Percentiles rank a stretch among this genome's conserved stretches.
Conservation (phyloP, 805 yeast species). For the Cyberlindnera galapagoensis region DNA sequence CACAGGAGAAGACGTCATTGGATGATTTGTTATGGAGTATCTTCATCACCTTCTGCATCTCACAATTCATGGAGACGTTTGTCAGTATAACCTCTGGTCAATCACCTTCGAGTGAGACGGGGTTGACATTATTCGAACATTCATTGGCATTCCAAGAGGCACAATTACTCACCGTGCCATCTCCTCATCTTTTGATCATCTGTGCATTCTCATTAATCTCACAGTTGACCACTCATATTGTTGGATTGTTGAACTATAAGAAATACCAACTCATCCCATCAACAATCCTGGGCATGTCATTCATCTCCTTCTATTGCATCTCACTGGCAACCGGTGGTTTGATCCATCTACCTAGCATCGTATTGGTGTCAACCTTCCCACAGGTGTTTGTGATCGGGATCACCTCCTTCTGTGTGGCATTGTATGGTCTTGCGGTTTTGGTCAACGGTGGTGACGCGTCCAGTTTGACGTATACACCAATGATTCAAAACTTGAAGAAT, state of each 20-base stretch:
- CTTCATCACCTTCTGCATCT: constrained; percentile 52
- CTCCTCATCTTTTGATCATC: constrained; percentile 44
- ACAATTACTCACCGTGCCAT: constrained; percentile 43
- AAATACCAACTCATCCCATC: constrained; percentile 59
- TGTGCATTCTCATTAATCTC: constrained; percentile 51
- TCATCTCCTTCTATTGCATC: constrained; percentile 41
- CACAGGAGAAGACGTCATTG: constrained; percentile 17
- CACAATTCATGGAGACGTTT: constrained; percentile 62
- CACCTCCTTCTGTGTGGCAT: constrained; percentile 42
- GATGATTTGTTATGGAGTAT: constrained; percentile 49
- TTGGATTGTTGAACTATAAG: constrained; percentile 49
- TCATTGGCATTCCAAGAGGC: constrained; percentile 73
- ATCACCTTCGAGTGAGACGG: constrained; percentile 55
- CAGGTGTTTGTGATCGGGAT: constrained; percentile 51
- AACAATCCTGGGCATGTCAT: constrained; percentile 46
- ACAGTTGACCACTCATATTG: constrained; percentile 56
- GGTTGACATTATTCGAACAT: constrained; percentile 68
- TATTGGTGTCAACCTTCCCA: constrained; percentile 58
- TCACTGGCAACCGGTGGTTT: constrained; percentile 36
- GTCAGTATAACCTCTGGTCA: constrained; percentile 50
- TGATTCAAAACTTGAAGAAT: constrained; percentile 32
- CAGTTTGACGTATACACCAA: constrained; percentile 28
- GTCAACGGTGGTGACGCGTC: constrained; percentile 42
- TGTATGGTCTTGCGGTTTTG: constrained; percentile 53
- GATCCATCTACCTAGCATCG: constrained; percentile 45